These are phyloP conservation scores for Melaleuca alternifolia DNA, from an alignment of 345 rosid species.

Conservation along the genomic window DNA sequence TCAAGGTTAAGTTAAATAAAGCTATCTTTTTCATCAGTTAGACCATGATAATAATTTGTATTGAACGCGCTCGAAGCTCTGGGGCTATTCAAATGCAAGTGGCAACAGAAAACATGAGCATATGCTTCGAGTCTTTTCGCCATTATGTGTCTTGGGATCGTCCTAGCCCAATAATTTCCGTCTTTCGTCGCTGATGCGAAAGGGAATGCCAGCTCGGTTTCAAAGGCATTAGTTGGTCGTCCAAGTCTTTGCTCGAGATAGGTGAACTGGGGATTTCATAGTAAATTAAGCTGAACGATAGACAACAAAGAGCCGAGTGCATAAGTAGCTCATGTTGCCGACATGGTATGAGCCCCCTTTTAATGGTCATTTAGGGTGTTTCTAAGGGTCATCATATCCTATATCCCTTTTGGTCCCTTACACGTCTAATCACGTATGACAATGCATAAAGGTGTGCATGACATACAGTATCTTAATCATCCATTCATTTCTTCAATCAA, in stretches of 20 bases:
- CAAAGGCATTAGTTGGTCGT: neutral
- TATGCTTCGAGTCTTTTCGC: neutral
- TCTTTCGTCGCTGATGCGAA: neutral
- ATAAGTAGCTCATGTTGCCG: neutral
- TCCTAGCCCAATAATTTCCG: neutral
- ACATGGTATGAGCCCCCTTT: neutral
- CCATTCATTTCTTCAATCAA: neutral
- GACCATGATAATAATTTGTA: neutral
- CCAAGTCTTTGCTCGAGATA: neutral
- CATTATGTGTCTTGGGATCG: neutral
- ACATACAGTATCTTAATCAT: neutral
- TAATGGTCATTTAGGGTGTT: neutral
- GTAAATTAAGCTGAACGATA: neutral
- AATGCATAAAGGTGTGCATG: neutral
- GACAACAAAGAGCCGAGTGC: neutral
- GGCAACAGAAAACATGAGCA: neutral
- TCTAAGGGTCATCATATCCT: neutral
- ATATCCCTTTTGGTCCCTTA: neutral
- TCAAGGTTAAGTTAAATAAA: neutral
- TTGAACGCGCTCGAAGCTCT: neutral
- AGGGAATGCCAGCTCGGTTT: neutral
- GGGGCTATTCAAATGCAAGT: neutral
- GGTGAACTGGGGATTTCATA: neutral
- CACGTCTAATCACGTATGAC: neutral
- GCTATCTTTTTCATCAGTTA: neutral